Evolutionary conservation across 208 protist species (phyloP).

Genomic region (Wallacemonas sp.): DNA sequence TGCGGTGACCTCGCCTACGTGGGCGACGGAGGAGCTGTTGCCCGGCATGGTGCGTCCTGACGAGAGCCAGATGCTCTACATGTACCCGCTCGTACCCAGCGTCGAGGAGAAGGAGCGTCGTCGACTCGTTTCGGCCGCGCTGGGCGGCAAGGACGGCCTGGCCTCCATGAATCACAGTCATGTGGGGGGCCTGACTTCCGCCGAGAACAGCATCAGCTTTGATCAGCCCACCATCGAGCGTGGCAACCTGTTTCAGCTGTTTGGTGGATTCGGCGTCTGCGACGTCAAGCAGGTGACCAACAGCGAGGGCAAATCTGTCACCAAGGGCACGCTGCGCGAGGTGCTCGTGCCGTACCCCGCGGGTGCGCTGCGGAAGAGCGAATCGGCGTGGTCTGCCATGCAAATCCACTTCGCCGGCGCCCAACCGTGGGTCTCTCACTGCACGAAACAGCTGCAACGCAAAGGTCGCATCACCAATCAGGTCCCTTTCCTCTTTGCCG

Average conservation of each 20-base stretch:
- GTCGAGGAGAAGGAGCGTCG: conserved; percentile 45
- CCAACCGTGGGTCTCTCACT: conserved; percentile 72
- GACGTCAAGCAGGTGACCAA: conserved; percentile 18
- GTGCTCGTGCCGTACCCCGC: conserved; percentile 65
- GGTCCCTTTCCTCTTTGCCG: conserved; percentile 61
- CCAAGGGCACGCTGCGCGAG: conserved; percentile 38
- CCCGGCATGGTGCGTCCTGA: conserved; percentile 29
- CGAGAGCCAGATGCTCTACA: conserved; percentile 42
- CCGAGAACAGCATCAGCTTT: conserved; percentile 5
- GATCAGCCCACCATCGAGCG: conserved; percentile 29
- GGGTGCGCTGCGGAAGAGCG: conserved; percentile 40
- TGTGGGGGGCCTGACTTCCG: background rate
- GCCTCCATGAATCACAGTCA: conserved; percentile 11
- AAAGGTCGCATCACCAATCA: conserved; percentile 43
- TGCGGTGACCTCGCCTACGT: conserved; percentile 57
- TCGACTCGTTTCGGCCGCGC: conserved; percentile 28
- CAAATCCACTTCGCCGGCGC: conserved; percentile 62
- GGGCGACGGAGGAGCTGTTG: conserved; percentile 56
- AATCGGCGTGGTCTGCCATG: conserved; percentile 28
- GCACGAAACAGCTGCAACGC: conserved; percentile 57
- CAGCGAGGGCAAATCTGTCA: background rate
- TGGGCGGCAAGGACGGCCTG: conserved; percentile 23
- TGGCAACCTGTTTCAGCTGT: conserved; percentile 56
- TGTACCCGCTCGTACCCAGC: conserved; percentile 48
- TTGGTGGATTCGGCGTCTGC: conserved; percentile 72